Base-by-base conservation (phyloP, 2,329 filamentous ascomycete genomes). In the Colletotrichum chlorophyti region DNA sequence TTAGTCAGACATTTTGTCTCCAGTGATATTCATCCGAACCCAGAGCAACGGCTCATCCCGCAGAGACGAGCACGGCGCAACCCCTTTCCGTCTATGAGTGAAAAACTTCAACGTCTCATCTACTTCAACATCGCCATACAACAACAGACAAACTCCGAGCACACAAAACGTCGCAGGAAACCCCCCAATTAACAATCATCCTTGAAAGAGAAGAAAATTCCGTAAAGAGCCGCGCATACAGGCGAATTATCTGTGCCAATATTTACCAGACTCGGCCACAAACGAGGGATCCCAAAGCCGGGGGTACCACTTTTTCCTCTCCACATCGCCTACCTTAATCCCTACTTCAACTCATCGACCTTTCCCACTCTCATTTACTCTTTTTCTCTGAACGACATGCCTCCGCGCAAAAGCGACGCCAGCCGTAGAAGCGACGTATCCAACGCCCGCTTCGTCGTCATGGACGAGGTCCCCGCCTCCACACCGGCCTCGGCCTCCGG, bases 361-460 rank as follows among this genome's bases (percentile, higher is more conserved):
- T 21, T 14, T 24, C 9, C 29, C 26, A 19, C 31, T 26, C 45
- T 10, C 32, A 37, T 31, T 26, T 19, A 37, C 50, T 31, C n/a
- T 46, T 40, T n/a, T n/a, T n/a, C n/a, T n/a, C n/a, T n/a, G n/a
- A n/a, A 35, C 40, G 34, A 48, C 52, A 86, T 86, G 84, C 81
- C 83, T 43, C 77, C 83, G 23, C 78, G 80, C 50, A 87, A 87
- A 69, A 81, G 78, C 62, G 82, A 84, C 64, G 66, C 72, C 24
- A 53, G 68, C 37, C 75, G 74, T 61, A 75, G 72, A 61, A 79
- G 76, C 73, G 77, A 81, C 63, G 75, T 74, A 38, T 78, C 81
- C 10, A 75, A 74, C 50, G 76, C 79, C 8, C 74, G 76, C 29
- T 77, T 80, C 41, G 75, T 75, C 34, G 74, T 73, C 24, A 73